Conservation (phyloP, 805 yeast genomes). For the Kockiozyma suomiensis region DNA sequence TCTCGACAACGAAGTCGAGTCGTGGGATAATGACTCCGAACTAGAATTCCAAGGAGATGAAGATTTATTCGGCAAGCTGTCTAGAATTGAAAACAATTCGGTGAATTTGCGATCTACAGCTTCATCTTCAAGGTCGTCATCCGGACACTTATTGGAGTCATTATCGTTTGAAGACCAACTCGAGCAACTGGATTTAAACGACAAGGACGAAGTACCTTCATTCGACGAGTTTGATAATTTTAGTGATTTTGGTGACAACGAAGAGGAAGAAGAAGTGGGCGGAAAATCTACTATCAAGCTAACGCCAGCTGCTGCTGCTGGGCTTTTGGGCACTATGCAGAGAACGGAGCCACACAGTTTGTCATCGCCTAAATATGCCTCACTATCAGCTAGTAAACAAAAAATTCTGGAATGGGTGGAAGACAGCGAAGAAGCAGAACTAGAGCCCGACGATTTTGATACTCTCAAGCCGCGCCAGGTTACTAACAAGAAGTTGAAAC, state of each 20-base stretch:
- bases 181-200: background rate
- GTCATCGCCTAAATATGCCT: background rate
- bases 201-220: background rate
- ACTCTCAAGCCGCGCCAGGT: conserved; percentile 7
- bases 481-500: background rate
- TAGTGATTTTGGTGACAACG: conserved; percentile 3
- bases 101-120: background rate
- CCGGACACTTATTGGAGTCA: background rate
- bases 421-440: conserved; percentile 1
- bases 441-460: background rate
- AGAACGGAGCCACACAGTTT: background rate
- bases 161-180: conserved; percentile 8
- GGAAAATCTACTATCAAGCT: conserved; percentile 2
- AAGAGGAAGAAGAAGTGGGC: conserved; percentile 8
- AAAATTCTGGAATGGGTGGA: conserved; percentile 7
- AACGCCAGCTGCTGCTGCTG: conserved; percentile 4
- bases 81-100: conserved; percentile 1
- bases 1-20: conserved; percentile 19
- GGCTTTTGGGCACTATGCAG: background rate
- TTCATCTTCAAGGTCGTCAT: conserved; percentile 11
- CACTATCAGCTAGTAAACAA: background rate
- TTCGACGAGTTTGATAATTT: conserved; percentile 3
- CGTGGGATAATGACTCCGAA: conserved; percentile 32
- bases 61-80: conserved; percentile 21
- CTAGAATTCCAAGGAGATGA: conserved; percentile 22